Percentiles rank a stretch among this genome's conserved stretches.
phyloP scores from a whole-genome alignment of 2,329 filamentous ascomycete species.

The Apiospora saccharicola region DNA sequence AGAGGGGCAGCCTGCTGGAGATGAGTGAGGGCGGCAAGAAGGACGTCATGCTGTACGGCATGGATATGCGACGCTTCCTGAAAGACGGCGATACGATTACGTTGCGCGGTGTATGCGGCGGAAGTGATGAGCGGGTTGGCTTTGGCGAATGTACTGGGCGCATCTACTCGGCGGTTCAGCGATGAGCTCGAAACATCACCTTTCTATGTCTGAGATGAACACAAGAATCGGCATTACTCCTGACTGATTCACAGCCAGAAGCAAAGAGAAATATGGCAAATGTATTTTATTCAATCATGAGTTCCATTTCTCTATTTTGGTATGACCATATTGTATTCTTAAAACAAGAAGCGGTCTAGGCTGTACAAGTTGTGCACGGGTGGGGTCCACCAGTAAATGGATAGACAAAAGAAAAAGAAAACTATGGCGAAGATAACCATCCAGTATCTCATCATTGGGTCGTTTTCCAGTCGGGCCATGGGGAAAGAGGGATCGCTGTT shows the following conservation, averaged over 20 bases:
- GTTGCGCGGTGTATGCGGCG: conserved; percentile 47
- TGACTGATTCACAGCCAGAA: too few relatives aligned
- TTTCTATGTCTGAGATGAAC: not conserved
- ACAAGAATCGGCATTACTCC: not conserved
- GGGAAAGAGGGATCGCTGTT: not conserved
- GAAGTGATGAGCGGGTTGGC: conserved; percentile 47
- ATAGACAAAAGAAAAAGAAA: not conserved
- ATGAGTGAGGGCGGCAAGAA: conserved; percentile 54
- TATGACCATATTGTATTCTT: too few relatives aligned
- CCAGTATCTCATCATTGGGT: not conserved
- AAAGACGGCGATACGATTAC: conserved; percentile 55
- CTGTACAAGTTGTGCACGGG: too few relatives aligned
- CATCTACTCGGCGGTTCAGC: conserved; percentile 33
- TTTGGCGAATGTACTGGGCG: conserved; percentile 53
- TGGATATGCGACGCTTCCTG: conserved; percentile 51
- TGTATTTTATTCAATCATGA: not conserved
- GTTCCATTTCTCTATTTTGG: too few relatives aligned
- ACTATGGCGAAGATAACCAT: not conserved
- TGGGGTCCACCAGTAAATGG: too few relatives aligned
- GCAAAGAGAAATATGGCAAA: not conserved
- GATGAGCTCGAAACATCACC: not conserved
- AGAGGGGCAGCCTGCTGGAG: conserved; percentile 55
- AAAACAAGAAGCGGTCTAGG: too few relatives aligned
- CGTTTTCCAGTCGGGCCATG: not conserved
- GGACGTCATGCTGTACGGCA: conserved; percentile 48